Evolutionary conservation across 768 basidiomycete species (phyloP).

Genomic region (Hebeloma cylindrosporum): DNA sequence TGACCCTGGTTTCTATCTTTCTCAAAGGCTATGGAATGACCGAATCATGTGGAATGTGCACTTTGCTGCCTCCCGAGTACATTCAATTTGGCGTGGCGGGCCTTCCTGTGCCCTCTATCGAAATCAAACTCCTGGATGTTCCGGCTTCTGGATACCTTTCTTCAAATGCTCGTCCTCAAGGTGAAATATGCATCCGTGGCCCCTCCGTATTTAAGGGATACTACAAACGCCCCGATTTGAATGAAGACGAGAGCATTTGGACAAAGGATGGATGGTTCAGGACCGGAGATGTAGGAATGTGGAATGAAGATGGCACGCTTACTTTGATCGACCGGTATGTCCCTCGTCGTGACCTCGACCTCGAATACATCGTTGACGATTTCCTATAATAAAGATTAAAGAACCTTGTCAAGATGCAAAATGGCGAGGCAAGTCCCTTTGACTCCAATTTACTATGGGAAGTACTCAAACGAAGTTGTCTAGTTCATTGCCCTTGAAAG

Average conservation of each 20-base stretch:
- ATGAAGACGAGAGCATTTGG: conserved; percentile 72
- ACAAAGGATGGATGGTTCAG: conserved; percentile 86
- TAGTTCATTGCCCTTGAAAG: conserved; percentile 90
- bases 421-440: conserved; percentile 57
- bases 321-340: conserved; percentile 73
- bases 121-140: conserved; percentile 80
- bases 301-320: conserved; percentile 87
- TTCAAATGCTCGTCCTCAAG: conserved; percentile 64
- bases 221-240: conserved; percentile 84
- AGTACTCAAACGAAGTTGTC: too few species aligned
- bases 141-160: conserved; percentile 76
- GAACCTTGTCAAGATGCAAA: conserved; percentile 83
- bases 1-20: background rate
- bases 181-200: conserved; percentile 85
- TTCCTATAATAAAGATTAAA: conserved; percentile 44
- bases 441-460: too few species aligned
- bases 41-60: conserved; percentile 81
- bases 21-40: conserved; percentile 81
- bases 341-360: background rate
- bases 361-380: background rate
- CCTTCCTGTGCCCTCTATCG: conserved; percentile 72
- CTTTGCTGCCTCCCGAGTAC: conserved; percentile 72
- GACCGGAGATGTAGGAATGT: conserved; percentile 88
- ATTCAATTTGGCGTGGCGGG: conserved; percentile 70
- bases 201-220: conserved; percentile 79